phyloP scores from a whole-genome alignment of 73 alveolate genomes.

The Tetrahymena thermophila region DNA sequence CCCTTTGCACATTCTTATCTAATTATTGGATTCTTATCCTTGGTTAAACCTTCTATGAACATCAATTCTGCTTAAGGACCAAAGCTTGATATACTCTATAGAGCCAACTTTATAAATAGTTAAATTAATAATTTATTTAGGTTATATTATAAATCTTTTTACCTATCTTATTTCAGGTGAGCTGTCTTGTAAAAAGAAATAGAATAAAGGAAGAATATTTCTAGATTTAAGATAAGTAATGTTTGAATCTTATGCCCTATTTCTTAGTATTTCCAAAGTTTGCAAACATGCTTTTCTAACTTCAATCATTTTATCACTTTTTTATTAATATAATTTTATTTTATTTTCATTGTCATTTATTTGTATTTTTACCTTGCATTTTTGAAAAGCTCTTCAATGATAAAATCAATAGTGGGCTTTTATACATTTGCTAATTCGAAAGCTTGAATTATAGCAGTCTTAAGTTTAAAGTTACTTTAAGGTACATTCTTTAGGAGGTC shows the following conservation, averaged over 20 bases:
- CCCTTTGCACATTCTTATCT: conserved; percentile 85
- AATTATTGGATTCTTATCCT: conserved; percentile 71
- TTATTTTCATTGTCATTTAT: neutral
- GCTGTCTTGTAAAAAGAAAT: conserved; percentile 66
- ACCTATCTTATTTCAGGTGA: conserved; percentile 67
- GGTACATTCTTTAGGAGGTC: conserved; percentile 73
- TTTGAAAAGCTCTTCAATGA: conserved; percentile 71
- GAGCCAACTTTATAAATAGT: neutral
- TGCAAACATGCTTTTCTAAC: conserved; percentile 70
- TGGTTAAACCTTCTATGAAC: conserved; percentile 85
- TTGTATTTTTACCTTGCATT: conserved; percentile 36
- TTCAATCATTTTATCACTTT: conserved; percentile 59
- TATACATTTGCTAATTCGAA: conserved; percentile 71
- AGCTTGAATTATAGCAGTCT: conserved; percentile 77
- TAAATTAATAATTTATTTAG: neutral
- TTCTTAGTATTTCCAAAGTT: conserved; percentile 69
- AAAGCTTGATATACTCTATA: conserved; percentile 64
- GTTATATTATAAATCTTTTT: conserved; percentile 14
- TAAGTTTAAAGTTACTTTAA: conserved; percentile 66
- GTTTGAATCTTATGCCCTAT: conserved; percentile 66
- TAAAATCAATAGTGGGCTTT: conserved; percentile 77
- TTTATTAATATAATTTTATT: neutral
- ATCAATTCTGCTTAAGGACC: conserved; percentile 90
- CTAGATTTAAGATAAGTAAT: conserved; percentile 79
- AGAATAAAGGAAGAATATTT: conserved; percentile 78